Percentiles rank a stretch among this genome's conserved stretches.
Evolutionary conservation across 2,329 filamentous ascomycete genomes (phyloP).

Genomic region (Fonsecaea pedrosoi): DNA sequence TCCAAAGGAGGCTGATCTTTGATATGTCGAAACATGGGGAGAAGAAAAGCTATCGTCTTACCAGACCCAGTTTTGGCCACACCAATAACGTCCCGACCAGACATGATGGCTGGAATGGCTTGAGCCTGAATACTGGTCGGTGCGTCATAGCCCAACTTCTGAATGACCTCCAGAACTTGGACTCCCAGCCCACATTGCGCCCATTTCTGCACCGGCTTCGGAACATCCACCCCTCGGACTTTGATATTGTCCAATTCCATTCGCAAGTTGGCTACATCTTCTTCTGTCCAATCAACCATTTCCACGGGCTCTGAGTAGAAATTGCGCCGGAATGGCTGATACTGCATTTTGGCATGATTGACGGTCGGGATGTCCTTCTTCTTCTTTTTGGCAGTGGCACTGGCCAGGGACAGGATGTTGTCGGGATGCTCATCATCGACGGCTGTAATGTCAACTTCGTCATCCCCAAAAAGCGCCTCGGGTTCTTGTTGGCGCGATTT

Average conservation of each 20-base stretch:
- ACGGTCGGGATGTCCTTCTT: constrained; percentile 93
- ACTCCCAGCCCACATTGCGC: constrained; percentile 90
- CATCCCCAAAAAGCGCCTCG: constrained; percentile 82
- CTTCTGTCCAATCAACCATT: constrained; percentile 79
- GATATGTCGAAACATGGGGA: constrained; percentile 98
- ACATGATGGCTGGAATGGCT: constrained; percentile 93
- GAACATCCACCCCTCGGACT: constrained; percentile 83
- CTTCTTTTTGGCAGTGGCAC: constrained; percentile 60
- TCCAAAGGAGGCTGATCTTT: constrained; percentile 86
- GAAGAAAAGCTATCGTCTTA: constrained; percentile 92
- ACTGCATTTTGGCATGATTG: constrained; percentile 84
- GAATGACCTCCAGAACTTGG: constrained; percentile 84
- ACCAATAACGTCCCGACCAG: constrained; percentile 91
- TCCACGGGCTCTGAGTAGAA: constrained; percentile 94
- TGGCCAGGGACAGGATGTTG: constrained; percentile 66
- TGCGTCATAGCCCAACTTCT: constrained; percentile 79
- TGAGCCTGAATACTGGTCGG: constrained; percentile 96
- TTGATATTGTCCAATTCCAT: constrained; percentile 95
- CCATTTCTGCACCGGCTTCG: constrained; percentile 95
- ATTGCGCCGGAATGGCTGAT: constrained; percentile 86
- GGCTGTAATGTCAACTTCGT: constrained; percentile 71
- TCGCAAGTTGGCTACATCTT: constrained; percentile 80
- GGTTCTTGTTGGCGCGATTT: constrained; percentile 69
- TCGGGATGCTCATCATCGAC: constrained; percentile 68
- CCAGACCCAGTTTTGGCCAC: constrained; percentile 98